A percentile compares a stretch with the other conserved stretches of the same genome.
Conservation (phyloP, 1,284 basidiomycete species). For the Trichosporon inkin region DNA sequence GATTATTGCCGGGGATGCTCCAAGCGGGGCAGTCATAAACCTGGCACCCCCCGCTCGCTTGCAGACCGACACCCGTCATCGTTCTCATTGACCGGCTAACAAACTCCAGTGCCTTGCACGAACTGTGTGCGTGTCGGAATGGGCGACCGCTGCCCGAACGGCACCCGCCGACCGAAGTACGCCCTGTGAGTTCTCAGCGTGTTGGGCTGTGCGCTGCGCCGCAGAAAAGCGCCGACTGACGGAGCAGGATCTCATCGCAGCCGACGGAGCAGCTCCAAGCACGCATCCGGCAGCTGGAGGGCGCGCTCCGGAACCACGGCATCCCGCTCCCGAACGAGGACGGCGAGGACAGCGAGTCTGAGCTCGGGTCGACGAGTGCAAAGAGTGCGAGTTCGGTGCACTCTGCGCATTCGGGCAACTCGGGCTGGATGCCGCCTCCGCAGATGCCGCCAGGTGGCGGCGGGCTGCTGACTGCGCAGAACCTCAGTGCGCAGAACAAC, state of each 20-base stretch:
- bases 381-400: too few species aligned
- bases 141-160: conserved; percentile 2
- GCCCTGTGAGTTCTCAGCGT: neutral
- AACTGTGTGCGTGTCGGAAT: neutral
- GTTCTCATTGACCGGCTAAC: neutral
- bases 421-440: neutral
- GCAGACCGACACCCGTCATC: too few species aligned
- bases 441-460: neutral
- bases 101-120: conserved; percentile 2
- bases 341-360: neutral
- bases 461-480: neutral
- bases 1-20: neutral
- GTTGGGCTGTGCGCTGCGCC: neutral
- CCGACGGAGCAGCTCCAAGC: conserved; percentile 3
- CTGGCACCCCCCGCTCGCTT: neutral
- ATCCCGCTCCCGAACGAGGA: neutral
- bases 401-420: neutral
- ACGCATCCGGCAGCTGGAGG: neutral
- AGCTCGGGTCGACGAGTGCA: neutral
- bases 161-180: conserved; percentile 1
- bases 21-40: neutral
- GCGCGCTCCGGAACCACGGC: neutral
- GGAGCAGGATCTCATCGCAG: neutral
- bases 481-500: neutral
- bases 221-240: neutral